Evolutionary conservation across 305 asterid species (phyloP), one percentile per base, ranked within the genome.

Genomic region (Plantago lanceolata): DNA sequence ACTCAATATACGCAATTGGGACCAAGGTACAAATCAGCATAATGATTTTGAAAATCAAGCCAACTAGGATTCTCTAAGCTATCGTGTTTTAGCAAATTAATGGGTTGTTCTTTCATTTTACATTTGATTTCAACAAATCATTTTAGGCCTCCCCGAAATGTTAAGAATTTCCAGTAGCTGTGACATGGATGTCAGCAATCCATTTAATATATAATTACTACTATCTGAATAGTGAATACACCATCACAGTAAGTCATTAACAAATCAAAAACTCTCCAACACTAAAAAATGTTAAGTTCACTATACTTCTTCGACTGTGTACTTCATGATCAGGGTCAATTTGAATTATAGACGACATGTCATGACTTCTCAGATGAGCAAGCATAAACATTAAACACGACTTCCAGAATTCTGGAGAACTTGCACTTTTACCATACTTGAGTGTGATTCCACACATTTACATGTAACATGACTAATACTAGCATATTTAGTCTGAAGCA

Each of bases 311-410:
- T 35, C n/a, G 51, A 37, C 62, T 44, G 16, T 35, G 18, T 24
- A 64, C 45, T 12, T 63, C 47, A 48, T 40, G 29, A 59, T 18
- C 33, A 59, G 31, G 37, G 9, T 11, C 43, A 63, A 35, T 43
- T 56, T 4, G 35, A 61, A 53, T 19, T 11, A 8, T 21, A 29
- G 29, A 55, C 8, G 59, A 19, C 63, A 35, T 13, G n/a, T 55
- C 64, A 57, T 48, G 33, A 45, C 58, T 66, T 26, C 65, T 44
- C 17, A 54, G 45, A 47, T 51, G 29, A 33, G 61, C 33, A 26
- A 56, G 49, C 31, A 63, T 28, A 63, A 40, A 40, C 47, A 40
- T 40, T 20, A 33, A 45, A 24, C 55, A 55, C n/a, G 57, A 3
- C 43, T 62, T 47, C 47, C n/a, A 53, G 53, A 44, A 53, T 33